phyloP scores from a whole-genome alignment of 139 green algal genomes.

The Tetraselmis chui region DNA sequence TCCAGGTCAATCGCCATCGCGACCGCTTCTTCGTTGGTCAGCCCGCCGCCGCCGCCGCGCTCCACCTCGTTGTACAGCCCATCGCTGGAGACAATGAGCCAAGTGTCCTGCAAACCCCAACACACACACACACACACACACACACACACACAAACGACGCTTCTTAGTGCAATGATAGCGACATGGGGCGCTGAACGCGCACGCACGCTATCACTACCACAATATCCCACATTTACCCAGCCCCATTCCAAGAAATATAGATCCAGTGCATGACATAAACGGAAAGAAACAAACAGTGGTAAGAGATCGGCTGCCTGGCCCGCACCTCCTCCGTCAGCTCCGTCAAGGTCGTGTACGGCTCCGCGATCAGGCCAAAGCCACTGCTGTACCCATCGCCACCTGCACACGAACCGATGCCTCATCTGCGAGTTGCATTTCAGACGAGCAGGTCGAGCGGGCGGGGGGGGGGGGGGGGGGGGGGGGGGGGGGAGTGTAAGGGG shows the following conservation, averaged over 20 bases:
- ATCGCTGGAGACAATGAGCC: slow-evolving; percentile 73
- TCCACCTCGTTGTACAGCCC: slow-evolving; percentile 80
- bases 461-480: too few species aligned
- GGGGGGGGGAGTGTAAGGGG: too few species aligned
- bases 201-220: too few species aligned
- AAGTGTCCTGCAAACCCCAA: slow-evolving; percentile 66
- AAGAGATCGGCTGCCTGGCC: slow-evolving; percentile 3
- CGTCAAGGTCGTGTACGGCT: slow-evolving; percentile 57
- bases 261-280: background rate
- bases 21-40: slow-evolving; percentile 60
- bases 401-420: too few species aligned
- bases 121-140: too few species aligned
- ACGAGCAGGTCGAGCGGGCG: background rate
- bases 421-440: too few species aligned
- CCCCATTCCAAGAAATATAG: background rate
- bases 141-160: too few species aligned
- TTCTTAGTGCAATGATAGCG: too few species aligned
- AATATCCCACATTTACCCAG: background rate
- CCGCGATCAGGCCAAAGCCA: slow-evolving; percentile 77
- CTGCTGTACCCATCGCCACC: slow-evolving; percentile 63
- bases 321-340: slow-evolving; percentile 37
- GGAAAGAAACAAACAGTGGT: background rate
- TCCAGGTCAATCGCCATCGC: slow-evolving; percentile 10
- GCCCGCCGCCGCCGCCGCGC: slow-evolving; percentile 77
- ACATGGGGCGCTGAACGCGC: too few species aligned